These are phyloP conservation scores for Rhizodiscina lignyota DNA, from an alignment of 495 filamentous ascomycete species.

Conservation along the genomic window DNA sequence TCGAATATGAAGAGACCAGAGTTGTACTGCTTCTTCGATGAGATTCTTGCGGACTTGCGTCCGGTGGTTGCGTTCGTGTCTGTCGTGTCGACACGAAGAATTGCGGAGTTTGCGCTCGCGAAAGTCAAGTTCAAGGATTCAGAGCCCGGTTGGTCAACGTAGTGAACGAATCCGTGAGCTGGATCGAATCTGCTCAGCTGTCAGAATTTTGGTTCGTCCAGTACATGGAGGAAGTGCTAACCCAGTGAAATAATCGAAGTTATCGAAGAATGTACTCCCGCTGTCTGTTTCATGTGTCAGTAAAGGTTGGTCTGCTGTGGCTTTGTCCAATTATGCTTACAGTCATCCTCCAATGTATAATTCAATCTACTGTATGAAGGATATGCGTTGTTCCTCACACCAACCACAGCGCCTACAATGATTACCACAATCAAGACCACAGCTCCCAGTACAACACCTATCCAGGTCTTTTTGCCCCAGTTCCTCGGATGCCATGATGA, in stretches of 20 bases:
- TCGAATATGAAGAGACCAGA: slow-evolving; percentile 20
- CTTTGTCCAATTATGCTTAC: no score
- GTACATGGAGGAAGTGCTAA: slow-evolving; percentile 18
- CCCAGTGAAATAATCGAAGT: slow-evolving; percentile 31
- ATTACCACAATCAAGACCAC: no score
- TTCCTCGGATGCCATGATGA: no score
- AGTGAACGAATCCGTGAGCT: slow-evolving; percentile 15
- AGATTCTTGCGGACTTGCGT: slow-evolving; percentile 19
- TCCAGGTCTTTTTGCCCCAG: no score
- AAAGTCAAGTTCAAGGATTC: slow-evolving; percentile 12
- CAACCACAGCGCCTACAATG: no score
- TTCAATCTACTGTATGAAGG: no score
- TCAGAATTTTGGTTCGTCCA: slow-evolving; percentile 1
- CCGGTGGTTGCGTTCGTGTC: slow-evolving; percentile 15
- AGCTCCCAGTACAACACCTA: no score
- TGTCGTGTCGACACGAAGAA: slow-evolving; percentile 19
- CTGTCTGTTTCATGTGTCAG: no score
- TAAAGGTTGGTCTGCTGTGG: no score
- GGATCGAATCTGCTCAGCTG: slow-evolving; percentile 1
- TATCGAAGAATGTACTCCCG: slow-evolving; percentile 37
- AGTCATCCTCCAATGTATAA: no score
- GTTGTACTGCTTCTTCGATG: slow-evolving; percentile 20
- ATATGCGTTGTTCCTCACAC: no score
- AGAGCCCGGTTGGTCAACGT: slow-evolving; percentile 15
- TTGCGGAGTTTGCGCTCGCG: slow-evolving; percentile 4